These are phyloP conservation scores for Pythium aphanidermatum DNA, from an alignment of 352 stramenopile species.

Conservation along the genomic window DNA sequence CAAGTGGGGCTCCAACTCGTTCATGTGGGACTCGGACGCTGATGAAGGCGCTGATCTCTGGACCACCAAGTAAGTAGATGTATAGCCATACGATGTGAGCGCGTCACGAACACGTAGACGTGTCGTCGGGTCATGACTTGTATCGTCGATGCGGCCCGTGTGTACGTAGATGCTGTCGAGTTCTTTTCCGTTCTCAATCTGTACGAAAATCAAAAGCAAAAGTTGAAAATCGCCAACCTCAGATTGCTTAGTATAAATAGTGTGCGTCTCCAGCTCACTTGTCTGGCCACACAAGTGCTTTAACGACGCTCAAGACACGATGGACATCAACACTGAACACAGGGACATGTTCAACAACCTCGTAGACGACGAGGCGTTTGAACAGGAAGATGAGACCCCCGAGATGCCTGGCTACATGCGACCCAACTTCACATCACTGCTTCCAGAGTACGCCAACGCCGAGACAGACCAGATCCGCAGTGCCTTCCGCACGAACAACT, in stretches of 20 bases:
- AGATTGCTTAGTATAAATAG: too few relatives aligned
- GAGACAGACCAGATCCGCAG: slow-evolving; percentile 73
- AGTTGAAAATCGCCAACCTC: too few relatives aligned
- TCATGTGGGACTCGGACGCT: slow-evolving; percentile 84
- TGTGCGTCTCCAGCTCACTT: background rate
- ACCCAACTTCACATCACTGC: slow-evolving; percentile 75
- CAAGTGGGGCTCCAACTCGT: slow-evolving; percentile 84
- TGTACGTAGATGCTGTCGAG: too few relatives aligned
- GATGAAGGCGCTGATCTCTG: slow-evolving; percentile 76
- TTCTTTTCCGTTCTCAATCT: too few relatives aligned
- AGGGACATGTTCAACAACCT: background rate
- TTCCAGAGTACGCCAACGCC: slow-evolving; percentile 74
- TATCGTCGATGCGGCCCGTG: too few relatives aligned
- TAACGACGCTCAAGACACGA: background rate
- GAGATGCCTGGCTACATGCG: slow-evolving; percentile 70
- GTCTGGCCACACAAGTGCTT: background rate
- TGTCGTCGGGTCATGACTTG: too few relatives aligned
- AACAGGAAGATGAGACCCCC: slow-evolving; percentile 1
- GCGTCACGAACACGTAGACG: too few relatives aligned
- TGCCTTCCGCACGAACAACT: slow-evolving; percentile 63
- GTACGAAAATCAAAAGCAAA: too few relatives aligned
- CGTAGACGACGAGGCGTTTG: background rate
- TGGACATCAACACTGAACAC: slow-evolving; percentile 10
- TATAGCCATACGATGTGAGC: background rate
- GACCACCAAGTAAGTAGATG: slow-evolving; percentile 57